Conservation (phyloP, 176 grass and related monocot genomes). For the Stipa capillata region DNA sequence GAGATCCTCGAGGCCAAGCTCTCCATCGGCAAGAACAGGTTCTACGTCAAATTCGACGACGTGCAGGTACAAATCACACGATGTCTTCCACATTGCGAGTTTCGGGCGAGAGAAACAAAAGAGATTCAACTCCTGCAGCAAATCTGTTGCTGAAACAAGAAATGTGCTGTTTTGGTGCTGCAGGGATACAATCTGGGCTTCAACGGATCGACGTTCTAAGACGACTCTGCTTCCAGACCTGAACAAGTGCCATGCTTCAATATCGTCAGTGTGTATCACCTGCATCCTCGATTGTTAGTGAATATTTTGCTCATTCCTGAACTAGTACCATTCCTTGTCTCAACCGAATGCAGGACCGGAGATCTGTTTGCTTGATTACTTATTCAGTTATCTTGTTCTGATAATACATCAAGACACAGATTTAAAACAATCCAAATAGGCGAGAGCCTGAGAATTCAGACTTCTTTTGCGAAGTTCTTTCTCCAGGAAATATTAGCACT, state of each 20-base stretch:
- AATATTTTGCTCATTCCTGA: neutral
- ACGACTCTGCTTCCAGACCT: neutral
- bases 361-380: neutral
- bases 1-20: slow-evolving; percentile 90
- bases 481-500: neutral
- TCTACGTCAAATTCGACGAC: slow-evolving; percentile 84
- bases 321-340: neutral
- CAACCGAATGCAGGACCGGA: neutral
- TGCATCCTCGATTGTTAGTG: neutral
- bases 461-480: neutral
- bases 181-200: slow-evolving; percentile 41
- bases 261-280: neutral
- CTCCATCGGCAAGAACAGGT: slow-evolving; percentile 56
- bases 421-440: neutral
- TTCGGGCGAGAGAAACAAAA: too few species aligned
- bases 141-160: too few species aligned
- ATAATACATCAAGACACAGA: neutral
- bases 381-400: neutral
- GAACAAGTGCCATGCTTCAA: neutral
- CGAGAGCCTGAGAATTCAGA: neutral
- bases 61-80: slow-evolving; percentile 30
- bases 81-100: too few species aligned
- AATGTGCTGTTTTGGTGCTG: neutral
- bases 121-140: too few species aligned
- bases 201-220: slow-evolving; percentile 46